Conservation (phyloP, 2,329 filamentous ascomycete genomes). For the Trichoderma sp. region DNA sequence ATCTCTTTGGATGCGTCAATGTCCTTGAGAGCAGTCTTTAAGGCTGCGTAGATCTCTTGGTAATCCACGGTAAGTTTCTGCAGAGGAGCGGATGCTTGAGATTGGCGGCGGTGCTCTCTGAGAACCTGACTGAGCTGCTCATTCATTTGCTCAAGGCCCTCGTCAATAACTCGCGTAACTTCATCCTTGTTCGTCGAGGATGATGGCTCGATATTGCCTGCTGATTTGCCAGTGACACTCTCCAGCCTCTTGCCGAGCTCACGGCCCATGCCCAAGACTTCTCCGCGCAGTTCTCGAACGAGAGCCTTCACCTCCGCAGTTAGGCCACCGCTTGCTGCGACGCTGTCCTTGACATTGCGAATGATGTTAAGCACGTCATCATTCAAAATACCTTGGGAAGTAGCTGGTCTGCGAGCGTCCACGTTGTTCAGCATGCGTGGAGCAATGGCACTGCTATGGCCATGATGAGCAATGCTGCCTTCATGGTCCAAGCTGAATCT, state of each 20-base stretch:
- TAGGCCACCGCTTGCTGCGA: slow-evolving; percentile 83
- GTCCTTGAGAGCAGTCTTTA: slow-evolving; percentile 74
- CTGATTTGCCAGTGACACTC: slow-evolving; percentile 57
- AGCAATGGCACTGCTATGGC: slow-evolving; percentile 41
- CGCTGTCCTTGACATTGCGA: slow-evolving; percentile 86
- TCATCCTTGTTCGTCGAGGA: slow-evolving; percentile 63
- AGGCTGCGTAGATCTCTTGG: slow-evolving; percentile 82
- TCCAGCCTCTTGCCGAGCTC: slow-evolving; percentile 88
- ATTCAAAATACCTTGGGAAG: slow-evolving; percentile 56
- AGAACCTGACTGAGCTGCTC: slow-evolving; percentile 82
- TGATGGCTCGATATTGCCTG: slow-evolving; percentile 50
- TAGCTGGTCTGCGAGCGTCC: slow-evolving; percentile 50
- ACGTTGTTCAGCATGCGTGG: slow-evolving; percentile 49
- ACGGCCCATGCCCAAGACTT: slow-evolving; percentile 92
- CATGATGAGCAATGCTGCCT: slow-evolving; percentile 41
- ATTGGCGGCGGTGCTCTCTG: slow-evolving; percentile 72
- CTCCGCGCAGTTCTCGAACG: slow-evolving; percentile 85
- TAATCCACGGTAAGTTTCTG: slow-evolving; percentile 69
- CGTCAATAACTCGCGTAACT: slow-evolving; percentile 74
- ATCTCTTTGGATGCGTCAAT: slow-evolving; percentile 52
- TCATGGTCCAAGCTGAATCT: slow-evolving; percentile 51
- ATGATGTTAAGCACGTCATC: slow-evolving; percentile 85
- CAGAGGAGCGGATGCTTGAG: slow-evolving; percentile 64
- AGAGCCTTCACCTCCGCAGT: slow-evolving; percentile 91
- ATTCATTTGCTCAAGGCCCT: slow-evolving; percentile 80